Percentiles rank a stretch among this genome's conserved stretches.
These are phyloP conservation scores for Ogataea dorogensis DNA, from an alignment of 805 yeast species.

Conservation along the genomic window DNA sequence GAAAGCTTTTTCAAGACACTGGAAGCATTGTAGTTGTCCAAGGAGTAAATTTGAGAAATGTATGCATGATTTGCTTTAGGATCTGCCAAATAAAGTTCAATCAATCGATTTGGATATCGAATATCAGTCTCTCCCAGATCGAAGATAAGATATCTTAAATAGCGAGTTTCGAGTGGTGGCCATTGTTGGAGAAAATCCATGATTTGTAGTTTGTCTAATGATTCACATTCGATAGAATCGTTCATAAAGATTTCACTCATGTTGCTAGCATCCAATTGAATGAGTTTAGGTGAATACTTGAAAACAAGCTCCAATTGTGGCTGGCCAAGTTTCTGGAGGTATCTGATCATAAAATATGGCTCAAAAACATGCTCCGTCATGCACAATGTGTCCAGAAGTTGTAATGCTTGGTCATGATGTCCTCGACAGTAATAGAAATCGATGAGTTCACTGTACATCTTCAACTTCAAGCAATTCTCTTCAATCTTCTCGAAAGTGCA, in stretches of 20 bases:
- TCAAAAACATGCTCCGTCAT: conserved; percentile 27
- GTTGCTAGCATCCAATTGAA: conserved; percentile 37
- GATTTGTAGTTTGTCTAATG: conserved; percentile 53
- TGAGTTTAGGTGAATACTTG: conserved; percentile 52
- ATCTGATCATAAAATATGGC: conserved; percentile 51
- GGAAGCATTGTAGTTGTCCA: conserved; percentile 39
- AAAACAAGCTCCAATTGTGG: conserved; percentile 54
- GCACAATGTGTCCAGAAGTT: conserved; percentile 46
- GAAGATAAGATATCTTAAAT: conserved; percentile 51
- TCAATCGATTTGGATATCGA: conserved; percentile 43
- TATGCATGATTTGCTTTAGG: conserved; percentile 29
- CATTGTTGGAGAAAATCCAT: conserved; percentile 45
- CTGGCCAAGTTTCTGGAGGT: conserved; percentile 54
- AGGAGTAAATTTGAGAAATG: conserved; percentile 35
- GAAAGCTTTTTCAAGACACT: conserved; percentile 27
- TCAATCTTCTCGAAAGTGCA: conserved; percentile 69
- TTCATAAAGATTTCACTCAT: conserved; percentile 59
- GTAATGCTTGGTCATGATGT: conserved; percentile 65
- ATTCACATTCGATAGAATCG: conserved; percentile 58
- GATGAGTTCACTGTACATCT: conserved; percentile 63
- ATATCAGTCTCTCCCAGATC: conserved; percentile 38
- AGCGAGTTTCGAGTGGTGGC: conserved; percentile 38
- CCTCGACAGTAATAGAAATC: conserved; percentile 71
- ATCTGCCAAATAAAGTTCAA: conserved; percentile 42
- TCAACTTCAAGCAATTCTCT: conserved; percentile 44